These are phyloP conservation scores for Lepiota subincarnata DNA, from an alignment of 768 basidiomycete genomes.

Conservation along the genomic window DNA sequence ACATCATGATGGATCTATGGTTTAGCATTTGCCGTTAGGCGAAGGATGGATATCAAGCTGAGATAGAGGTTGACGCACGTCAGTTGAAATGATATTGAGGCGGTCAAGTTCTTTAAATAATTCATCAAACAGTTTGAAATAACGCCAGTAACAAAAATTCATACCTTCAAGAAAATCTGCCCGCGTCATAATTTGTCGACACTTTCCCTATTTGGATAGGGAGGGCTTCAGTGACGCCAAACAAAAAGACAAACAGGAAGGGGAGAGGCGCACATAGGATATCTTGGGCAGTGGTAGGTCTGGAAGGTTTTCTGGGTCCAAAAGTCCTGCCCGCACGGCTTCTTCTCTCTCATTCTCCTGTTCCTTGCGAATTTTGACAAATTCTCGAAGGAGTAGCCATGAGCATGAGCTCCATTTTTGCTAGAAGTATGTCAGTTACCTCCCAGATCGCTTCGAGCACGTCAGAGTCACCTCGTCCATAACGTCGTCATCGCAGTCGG, in stretches of 20 bases:
- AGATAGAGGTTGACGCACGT: conserved; percentile 41
- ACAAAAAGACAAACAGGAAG: neutral
- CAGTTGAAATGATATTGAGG: conserved; percentile 72
- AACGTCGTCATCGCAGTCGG: conserved; percentile 79
- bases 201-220: conserved; percentile 44
- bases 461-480: conserved; percentile 75
- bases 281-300: conserved; percentile 58
- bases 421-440: conserved; percentile 23
- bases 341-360: conserved; percentile 41
- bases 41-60: neutral
- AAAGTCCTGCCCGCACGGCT: conserved; percentile 30
- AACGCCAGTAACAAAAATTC: conserved; percentile 14
- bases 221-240: neutral
- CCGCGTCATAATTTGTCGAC: conserved; percentile 79
- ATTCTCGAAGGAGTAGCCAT: conserved; percentile 72
- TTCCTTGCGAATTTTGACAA: conserved; percentile 57
- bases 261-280: conserved; percentile 44
- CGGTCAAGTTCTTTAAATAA: conserved; percentile 54
- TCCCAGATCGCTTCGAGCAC: conserved; percentile 1
- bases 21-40: conserved; percentile 1
- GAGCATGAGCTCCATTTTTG: conserved; percentile 84
- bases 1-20: conserved; percentile 67
- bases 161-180: conserved; percentile 77
- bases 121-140: neutral
- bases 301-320: conserved; percentile 27